A percentile compares a stretch with the other conserved stretches of the same genome.
These are phyloP conservation scores for Citrus sp. DNA, from an alignment of 345 rosid species.

Conservation along the genomic window DNA sequence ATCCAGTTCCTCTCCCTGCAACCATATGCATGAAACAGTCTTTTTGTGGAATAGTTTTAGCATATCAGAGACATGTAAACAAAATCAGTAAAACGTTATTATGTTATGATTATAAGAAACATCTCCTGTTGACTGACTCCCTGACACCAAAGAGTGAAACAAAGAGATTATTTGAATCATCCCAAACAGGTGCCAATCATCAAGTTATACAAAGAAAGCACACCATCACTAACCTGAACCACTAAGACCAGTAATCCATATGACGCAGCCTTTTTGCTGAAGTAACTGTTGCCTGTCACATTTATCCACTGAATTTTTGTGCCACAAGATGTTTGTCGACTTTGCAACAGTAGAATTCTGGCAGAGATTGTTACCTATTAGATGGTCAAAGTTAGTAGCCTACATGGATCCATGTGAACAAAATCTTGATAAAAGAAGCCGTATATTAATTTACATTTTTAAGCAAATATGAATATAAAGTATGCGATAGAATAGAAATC, in stretches of 20 bases:
- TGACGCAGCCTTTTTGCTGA: constrained; percentile 72
- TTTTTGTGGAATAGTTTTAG: not conserved
- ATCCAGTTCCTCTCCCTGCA: no score
- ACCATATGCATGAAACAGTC: no score
- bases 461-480: not conserved
- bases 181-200: not conserved
- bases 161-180: not conserved
- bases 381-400: constrained; percentile 24
- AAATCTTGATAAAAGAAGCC: constrained; percentile 1
- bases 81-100: not conserved
- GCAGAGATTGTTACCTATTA: constrained; percentile 46
- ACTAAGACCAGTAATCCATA: constrained; percentile 83
- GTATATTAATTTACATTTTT: not conserved
- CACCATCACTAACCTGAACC: constrained; percentile 61
- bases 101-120: not conserved
- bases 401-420: not conserved
- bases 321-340: constrained; percentile 69
- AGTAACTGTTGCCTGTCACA: constrained; percentile 53
- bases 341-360: constrained; percentile 43
- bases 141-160: not conserved
- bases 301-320: constrained; percentile 52
- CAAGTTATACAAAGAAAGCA: not conserved
- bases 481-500: not conserved
- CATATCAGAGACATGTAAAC: not conserved
- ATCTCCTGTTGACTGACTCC: not conserved